Conservation (phyloP, 768 basidiomycete genomes). For the Zangia roseola region DNA sequence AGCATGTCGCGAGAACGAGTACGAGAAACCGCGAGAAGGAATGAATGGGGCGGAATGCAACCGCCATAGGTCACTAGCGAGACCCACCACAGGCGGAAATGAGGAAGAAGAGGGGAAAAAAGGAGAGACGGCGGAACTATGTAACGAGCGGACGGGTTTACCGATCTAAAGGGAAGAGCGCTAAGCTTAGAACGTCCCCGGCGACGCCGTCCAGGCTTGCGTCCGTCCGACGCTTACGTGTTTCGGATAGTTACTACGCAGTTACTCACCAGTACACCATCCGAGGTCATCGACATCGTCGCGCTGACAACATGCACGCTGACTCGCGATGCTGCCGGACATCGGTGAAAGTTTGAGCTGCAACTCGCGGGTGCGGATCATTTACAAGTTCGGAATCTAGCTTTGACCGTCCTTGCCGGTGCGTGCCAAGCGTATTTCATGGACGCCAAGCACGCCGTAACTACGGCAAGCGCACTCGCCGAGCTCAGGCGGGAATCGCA, state of each 20-base stretch:
- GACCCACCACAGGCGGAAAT: conserved; percentile 12
- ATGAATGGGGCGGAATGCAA: conserved; percentile 15
- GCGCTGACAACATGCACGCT: conserved; percentile 8
- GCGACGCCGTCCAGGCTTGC: not conserved
- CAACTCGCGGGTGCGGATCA: too few relatives aligned
- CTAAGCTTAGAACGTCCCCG: not conserved
- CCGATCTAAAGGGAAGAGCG: conserved; percentile 7
- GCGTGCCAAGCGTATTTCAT: too few relatives aligned
- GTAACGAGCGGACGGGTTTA: conserved; percentile 15
- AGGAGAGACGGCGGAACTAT: conserved; percentile 7
- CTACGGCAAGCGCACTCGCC: conserved; percentile 35
- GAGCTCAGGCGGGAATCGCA: conserved; percentile 65
- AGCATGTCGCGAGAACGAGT: conserved; percentile 12
- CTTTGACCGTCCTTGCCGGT: too few relatives aligned
- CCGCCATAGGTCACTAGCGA: conserved; percentile 25
- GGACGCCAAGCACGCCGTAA: conserved; percentile 4
- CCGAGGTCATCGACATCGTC: not conserved
- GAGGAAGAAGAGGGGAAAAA: conserved; percentile 9
- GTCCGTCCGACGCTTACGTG: conserved; percentile 5
- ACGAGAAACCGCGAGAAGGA: conserved; percentile 16
- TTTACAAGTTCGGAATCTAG: too few relatives aligned
- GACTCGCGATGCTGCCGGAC: too few relatives aligned
- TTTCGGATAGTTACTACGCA: not conserved
- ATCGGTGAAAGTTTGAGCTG: too few relatives aligned
- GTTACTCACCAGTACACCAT: not conserved